Conservation (phyloP, 805 yeast species). For the Alloascoidea hylecoeti region DNA sequence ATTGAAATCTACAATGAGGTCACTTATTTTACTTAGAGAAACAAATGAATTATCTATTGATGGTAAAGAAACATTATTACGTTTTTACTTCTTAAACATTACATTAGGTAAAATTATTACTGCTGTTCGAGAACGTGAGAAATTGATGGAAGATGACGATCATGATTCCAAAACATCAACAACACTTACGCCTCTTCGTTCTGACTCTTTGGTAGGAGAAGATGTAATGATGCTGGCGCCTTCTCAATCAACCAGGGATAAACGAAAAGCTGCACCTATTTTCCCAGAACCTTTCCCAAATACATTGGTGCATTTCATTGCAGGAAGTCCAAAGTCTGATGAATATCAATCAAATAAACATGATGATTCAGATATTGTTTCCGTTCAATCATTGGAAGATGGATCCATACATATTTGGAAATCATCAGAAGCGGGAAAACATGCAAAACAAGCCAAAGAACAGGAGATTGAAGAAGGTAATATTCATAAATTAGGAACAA, state of each 20-base stretch:
- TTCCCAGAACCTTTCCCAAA: too few relatives aligned
- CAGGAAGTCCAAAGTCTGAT: too few relatives aligned
- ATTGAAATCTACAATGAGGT: not conserved
- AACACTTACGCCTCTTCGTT: not conserved
- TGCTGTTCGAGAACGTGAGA: not conserved
- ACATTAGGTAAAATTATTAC: not conserved
- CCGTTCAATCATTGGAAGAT: too few relatives aligned
- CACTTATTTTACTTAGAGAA: not conserved
- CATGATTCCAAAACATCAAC: not conserved
- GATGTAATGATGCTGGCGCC: too few relatives aligned
- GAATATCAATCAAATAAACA: not conserved
- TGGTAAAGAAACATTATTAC: not conserved
- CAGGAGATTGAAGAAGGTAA: not conserved
- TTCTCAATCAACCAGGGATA: too few relatives aligned
- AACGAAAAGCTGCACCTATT: too few relatives aligned
- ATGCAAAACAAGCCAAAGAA: not conserved
- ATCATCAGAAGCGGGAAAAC: not conserved
- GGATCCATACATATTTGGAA: too few relatives aligned
- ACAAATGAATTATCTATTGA: not conserved
- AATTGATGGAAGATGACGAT: too few relatives aligned
- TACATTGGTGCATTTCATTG: too few relatives aligned
- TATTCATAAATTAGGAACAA: not conserved
- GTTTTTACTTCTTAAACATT: not conserved
- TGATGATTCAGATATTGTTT: not conserved
- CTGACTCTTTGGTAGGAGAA: too few relatives aligned